Conservation (phyloP, 768 basidiomycete species). For the Trametes villosa region DNA sequence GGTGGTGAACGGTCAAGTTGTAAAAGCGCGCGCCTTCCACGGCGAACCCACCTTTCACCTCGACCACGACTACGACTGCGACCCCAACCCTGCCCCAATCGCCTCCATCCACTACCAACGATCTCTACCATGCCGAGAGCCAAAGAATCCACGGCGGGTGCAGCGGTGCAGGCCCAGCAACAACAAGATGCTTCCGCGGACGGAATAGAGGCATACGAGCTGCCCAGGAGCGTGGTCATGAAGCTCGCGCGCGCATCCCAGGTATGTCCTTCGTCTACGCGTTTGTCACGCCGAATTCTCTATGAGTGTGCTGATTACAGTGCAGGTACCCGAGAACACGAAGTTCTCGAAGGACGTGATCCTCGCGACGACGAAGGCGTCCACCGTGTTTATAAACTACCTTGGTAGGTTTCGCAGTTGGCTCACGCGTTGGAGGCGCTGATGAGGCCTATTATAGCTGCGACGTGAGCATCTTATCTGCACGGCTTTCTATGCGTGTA, state of each 20-base stretch:
- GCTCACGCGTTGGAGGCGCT: background rate
- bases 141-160: conserved; percentile 59
- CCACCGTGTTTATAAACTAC: conserved; percentile 95
- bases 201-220: conserved; percentile 87
- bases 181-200: conserved; percentile 83
- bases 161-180: conserved; percentile 69
- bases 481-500: background rate
- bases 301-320: background rate
- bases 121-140: conserved; percentile 57
- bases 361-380: conserved; percentile 81
- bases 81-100: background rate
- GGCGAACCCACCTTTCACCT: too few relatives aligned
- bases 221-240: conserved; percentile 82
- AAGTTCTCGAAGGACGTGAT: conserved; percentile 93
- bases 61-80: too few relatives aligned
- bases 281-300: background rate
- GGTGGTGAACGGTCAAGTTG: too few relatives aligned
- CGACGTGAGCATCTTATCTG: conserved; percentile 43
- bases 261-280: conserved; percentile 48
- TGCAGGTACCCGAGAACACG: conserved; percentile 78
- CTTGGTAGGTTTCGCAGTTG: conserved; percentile 59
- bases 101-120: background rate
- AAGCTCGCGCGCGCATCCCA: conserved; percentile 80
- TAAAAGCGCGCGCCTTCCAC: too few relatives aligned
- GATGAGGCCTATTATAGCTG: conserved; percentile 37